Evolutionary conservation across 2,329 filamentous ascomycete genomes (phyloP).

Genomic region (Fusarium nodosum): DNA sequence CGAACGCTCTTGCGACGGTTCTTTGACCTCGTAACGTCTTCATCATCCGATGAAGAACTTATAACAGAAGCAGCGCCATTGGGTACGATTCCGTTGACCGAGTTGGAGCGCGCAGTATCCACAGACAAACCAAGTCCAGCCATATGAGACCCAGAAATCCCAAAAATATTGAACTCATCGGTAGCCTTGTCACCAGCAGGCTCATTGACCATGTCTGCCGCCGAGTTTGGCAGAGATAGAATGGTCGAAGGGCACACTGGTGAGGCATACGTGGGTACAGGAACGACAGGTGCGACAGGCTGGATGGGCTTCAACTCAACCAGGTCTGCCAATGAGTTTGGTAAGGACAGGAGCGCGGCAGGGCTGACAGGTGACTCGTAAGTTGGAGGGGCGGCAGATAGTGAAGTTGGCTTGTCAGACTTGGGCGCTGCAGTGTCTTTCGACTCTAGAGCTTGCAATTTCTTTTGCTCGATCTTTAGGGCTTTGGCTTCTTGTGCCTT

Average conservation of each 20-base stretch:
- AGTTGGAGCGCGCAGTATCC: conserved; percentile 6
- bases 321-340: conserved; percentile 62
- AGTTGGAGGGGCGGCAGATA: conserved; percentile 2
- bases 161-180: conserved; percentile 10
- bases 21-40: conserved; percentile 38
- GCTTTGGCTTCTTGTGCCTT: conserved; percentile 40
- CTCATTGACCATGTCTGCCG: conserved; percentile 10
- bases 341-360: conserved; percentile 63
- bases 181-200: neutral
- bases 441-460: conserved; percentile 17
- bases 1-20: conserved; percentile 75
- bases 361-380: conserved; percentile 61
- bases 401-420: conserved; percentile 11
- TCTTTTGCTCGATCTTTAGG: conserved; percentile 21
- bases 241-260: conserved; percentile 63
- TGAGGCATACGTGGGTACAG: conserved; percentile 35
- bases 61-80: conserved; percentile 23
- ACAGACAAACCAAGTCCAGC: conserved; percentile 22
- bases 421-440: conserved; percentile 15
- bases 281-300: neutral
- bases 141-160: conserved; percentile 10
- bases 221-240: conserved; percentile 68
- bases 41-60: conserved; percentile 40
- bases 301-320: conserved; percentile 15
- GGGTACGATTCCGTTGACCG: conserved; percentile 12